Percentiles rank a stretch among this genome's conserved stretches.
phyloP scores from a whole-genome alignment of 2,329 filamentous ascomycete genomes.

The Hypoxylon sp. region DNA sequence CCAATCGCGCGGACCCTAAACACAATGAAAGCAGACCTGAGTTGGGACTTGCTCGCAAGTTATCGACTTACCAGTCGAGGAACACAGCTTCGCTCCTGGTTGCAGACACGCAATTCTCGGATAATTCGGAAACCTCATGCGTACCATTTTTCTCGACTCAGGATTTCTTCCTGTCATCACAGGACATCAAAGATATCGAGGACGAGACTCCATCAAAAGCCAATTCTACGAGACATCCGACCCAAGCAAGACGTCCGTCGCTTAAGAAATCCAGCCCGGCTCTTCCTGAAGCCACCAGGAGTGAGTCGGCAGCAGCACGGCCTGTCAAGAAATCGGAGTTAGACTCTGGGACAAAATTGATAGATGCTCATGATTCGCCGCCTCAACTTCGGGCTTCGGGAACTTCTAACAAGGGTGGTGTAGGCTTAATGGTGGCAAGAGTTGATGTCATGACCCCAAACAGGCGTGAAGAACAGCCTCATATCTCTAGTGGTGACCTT shows the following conservation, averaged over 20 bases:
- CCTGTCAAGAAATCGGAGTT: background rate
- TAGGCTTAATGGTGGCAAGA: background rate
- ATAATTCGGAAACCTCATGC: conserved; percentile 23
- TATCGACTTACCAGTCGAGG: background rate
- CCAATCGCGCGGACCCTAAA: background rate
- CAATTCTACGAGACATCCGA: background rate
- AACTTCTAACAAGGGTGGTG: background rate
- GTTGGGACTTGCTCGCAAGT: background rate
- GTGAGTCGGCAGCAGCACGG: background rate
- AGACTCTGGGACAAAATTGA: background rate
- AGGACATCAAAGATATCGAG: conserved; percentile 56
- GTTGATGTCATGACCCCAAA: background rate
- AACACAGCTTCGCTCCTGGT: background rate
- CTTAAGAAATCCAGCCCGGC: background rate
- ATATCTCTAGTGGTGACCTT: background rate
- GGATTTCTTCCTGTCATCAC: conserved; percentile 56
- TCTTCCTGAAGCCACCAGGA: background rate
- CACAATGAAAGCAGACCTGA: background rate
- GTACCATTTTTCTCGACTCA: conserved; percentile 54
- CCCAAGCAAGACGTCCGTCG: background rate
- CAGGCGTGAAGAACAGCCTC: background rate
- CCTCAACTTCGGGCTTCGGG: background rate
- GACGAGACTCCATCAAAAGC: conserved; percentile 35
- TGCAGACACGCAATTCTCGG: conserved; percentile 3
- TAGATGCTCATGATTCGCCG: background rate